These are phyloP conservation scores for Pichia sp. DNA, from an alignment of 1,139 yeast species.

Conservation along the genomic window DNA sequence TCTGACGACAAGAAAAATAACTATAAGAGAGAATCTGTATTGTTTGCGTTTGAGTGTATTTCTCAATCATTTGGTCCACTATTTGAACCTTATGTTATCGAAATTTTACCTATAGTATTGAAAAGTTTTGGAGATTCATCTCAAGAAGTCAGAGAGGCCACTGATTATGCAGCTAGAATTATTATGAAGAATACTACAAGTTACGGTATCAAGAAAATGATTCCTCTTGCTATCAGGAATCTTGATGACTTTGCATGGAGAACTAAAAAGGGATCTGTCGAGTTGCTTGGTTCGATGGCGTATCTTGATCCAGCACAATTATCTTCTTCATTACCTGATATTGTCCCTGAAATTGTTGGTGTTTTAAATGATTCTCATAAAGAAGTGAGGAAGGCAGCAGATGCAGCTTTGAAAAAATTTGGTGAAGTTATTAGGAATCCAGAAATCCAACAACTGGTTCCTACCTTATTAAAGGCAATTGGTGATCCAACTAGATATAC, in stretches of 20 bases:
- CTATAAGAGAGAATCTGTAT: slow-evolving; percentile 78
- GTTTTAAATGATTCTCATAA: slow-evolving; percentile 92
- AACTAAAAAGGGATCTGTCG: slow-evolving; percentile 94
- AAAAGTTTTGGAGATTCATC: slow-evolving; percentile 77
- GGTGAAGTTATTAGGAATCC: slow-evolving; percentile 98
- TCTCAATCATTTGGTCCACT: slow-evolving; percentile 66
- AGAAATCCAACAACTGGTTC: slow-evolving; percentile 86
- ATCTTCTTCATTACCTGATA: slow-evolving; percentile 78
- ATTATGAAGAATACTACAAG: slow-evolving; percentile 91
- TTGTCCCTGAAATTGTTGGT: slow-evolving; percentile 94
- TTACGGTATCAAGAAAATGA: slow-evolving; percentile 82
- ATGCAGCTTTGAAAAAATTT: slow-evolving; percentile 75
- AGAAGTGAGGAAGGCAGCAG: slow-evolving; percentile 95
- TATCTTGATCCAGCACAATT: slow-evolving; percentile 91
- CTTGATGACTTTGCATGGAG: slow-evolving; percentile 93
- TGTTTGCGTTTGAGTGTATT: slow-evolving; percentile 77
- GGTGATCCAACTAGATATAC: slow-evolving; percentile 92
- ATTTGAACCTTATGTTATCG: slow-evolving; percentile 93
- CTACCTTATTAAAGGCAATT: slow-evolving; percentile 83
- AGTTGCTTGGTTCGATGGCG: slow-evolving; percentile 94
- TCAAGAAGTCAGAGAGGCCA: slow-evolving; percentile 83
- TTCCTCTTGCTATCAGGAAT: slow-evolving; percentile 83
- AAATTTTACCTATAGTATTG: slow-evolving; percentile 73
- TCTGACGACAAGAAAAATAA: slow-evolving; percentile 80
- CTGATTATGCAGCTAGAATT: slow-evolving; percentile 77